Evolutionary conservation across 1,284 basidiomycete genomes (phyloP), one percentile per base, ranked within the genome.

Genomic region (Golubevia pallescens): DNA sequence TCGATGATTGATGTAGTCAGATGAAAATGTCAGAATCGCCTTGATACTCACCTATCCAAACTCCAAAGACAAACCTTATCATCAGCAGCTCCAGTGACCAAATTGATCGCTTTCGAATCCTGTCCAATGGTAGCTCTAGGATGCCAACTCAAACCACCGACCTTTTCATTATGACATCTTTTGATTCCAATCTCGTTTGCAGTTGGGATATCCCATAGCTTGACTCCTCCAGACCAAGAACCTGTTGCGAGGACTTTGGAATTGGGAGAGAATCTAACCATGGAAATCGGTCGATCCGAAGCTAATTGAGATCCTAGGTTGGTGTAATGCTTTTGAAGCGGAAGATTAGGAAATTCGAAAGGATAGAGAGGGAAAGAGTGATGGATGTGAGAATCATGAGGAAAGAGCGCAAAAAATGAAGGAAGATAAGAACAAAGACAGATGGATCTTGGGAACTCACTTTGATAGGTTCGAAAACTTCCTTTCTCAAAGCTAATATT

Each of bases 61-160:
- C 69, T 77, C 82, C 82, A 85, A 4, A 81, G 64, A 28, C 73
- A 71, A 23, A 85, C 71, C 4, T 61, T 65, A 2, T 67, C 66
- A 51, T 85, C 82, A 20, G 67, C 82, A 1, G 73, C 78, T 13
- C 81, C 81, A 14, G 79, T 79, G 4, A 73, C 82, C 2, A 85
- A 58, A 60, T 85, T 83, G 57, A 80, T 68, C 0, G 64, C 64
- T 2, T 38, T 13, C 1, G 60, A 4, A 19, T 58, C 42, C 57
- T 80, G 81, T 0, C 58, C 38, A 2, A 82, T 34, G 0, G 82
- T 85, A 7, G 82, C 79, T 8, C 56, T 73, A 6, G 82, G 82
- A 70, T 85, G 82, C 82, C 82, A 85, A 1, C 81, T 79, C 1
- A 84, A 55, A 1, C 82, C 82, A 0, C 76, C 75, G 3, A 85